Evolutionary conservation across 208 protist genomes (phyloP).

Genomic region (Phytomonas serpens): DNA sequence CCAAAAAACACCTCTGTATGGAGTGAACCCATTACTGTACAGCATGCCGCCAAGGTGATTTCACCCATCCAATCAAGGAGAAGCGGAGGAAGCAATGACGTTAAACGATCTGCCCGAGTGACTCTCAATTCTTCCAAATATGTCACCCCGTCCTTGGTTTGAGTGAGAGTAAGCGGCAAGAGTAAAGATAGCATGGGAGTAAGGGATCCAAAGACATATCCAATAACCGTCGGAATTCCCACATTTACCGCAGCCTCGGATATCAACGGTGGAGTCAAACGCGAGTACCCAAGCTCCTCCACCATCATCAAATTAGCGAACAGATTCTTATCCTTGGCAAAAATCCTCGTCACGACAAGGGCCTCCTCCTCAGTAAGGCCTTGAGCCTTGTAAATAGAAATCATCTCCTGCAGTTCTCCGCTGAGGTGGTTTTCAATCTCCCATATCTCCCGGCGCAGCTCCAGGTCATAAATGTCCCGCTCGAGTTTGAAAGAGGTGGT

Average conservation of each 20-base stretch:
- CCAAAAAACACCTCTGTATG: constrained; percentile 79
- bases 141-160: neutral
- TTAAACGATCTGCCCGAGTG: neutral
- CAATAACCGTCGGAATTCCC: constrained; percentile 42
- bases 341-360: constrained; percentile 72
- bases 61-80: neutral
- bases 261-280: constrained; percentile 57
- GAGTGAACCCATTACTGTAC: constrained; percentile 19
- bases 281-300: constrained; percentile 90
- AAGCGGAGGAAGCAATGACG: neutral
- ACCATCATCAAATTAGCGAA: constrained; percentile 95
- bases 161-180: constrained; percentile 17
- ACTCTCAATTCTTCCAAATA: neutral
- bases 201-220: constrained; percentile 35
- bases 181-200: constrained; percentile 2
- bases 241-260: constrained; percentile 53
- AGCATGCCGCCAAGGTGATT: neutral
- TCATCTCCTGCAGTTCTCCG: constrained; percentile 90
- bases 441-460: constrained; percentile 89
- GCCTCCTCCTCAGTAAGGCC: constrained; percentile 87
- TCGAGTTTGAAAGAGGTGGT: constrained; percentile 51
- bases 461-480: constrained; percentile 68
- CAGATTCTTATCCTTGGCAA: constrained; percentile 66
- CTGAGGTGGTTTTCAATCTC: constrained; percentile 90
- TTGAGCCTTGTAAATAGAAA: constrained; percentile 88